Evolutionary conservation across 306 rosid genomes (phyloP), one percentile per base, ranked within the genome.

Genomic region (Sophora flavescens): DNA sequence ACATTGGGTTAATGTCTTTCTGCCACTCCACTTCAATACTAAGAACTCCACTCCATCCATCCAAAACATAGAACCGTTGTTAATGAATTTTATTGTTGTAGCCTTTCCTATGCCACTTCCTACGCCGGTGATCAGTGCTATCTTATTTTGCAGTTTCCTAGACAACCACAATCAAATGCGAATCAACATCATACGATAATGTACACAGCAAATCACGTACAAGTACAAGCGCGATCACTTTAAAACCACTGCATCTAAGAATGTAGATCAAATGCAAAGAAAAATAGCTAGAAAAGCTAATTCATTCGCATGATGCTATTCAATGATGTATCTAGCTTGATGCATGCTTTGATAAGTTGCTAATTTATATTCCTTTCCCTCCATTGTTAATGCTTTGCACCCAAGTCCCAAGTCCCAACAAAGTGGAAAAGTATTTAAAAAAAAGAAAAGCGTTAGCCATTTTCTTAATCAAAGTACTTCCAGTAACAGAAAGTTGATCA

Each of bases 61-160:
- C 22, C 22, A 22, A 22, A 22, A 22, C 22, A 22, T 22, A 22
- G 22, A 22, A 22, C 22, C 22, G 1, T 22, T 22, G 22, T 22
- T 22, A 22, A 92, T 84, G 77, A 92, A 94, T 70, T 85, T 82
- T 13, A 79, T 65, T 50, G 96, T 96, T 8, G 93, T 73, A 48
- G 91, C 93, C 61, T 89, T 91, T 63, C 98, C 98, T 61, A 94
- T 89, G 74, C 97, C 98, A 60, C 92, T 90, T 52, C 97, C 97
- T 76, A 89, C 98, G 8, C 97, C 98, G 0, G 97, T 92, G n/a
- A 94, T 92, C 68, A 94, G 79, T 42, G 98, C 98, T 58, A 92
- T 96, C 80, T 91, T 92, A 59, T 91, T 90, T 76, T 89, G 83
- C 26, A 94, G 87, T 70, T 90, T 92, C 85, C 85, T 86, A 68